A percentile compares a stretch with the other conserved stretches of the same genome.
These are phyloP conservation scores for Leccinum variicolor DNA, from an alignment of 768 basidiomycete species.

Conservation along the genomic window DNA sequence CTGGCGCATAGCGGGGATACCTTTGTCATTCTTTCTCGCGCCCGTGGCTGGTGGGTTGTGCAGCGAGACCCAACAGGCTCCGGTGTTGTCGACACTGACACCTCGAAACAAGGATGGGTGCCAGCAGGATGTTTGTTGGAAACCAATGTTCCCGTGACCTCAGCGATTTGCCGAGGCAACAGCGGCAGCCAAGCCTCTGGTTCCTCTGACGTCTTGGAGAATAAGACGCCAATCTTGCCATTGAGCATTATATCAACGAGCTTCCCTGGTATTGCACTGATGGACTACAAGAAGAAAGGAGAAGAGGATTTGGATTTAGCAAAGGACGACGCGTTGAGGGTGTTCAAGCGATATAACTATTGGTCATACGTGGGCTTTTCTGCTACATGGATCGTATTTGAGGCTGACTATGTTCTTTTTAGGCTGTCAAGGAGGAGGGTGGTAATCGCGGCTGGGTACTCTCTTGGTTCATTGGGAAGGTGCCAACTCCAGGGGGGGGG, in stretches of 20 bases:
- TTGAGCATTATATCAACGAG: constrained; percentile 92
- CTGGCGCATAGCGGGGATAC: constrained; percentile 69
- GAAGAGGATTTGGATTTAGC: constrained; percentile 87
- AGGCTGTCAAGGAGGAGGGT: constrained; percentile 92
- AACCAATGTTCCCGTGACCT: constrained; percentile 85
- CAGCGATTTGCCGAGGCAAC: constrained; percentile 82
- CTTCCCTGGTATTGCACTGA: constrained; percentile 93
- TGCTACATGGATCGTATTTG: not conserved
- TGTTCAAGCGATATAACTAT: constrained; percentile 98
- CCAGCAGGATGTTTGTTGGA: constrained; percentile 96
- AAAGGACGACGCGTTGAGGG: constrained; percentile 85
- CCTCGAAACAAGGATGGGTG: constrained; percentile 91
- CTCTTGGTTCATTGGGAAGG: constrained; percentile 96
- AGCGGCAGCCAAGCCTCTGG: constrained; percentile 52
- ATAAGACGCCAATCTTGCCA: constrained; percentile 81
- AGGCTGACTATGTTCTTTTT: constrained; percentile 8
- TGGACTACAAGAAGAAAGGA: constrained; percentile 94
- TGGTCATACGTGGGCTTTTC: constrained; percentile 79
- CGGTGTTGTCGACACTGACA: constrained; percentile 73
- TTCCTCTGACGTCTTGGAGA: constrained; percentile 37
- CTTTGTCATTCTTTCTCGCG: constrained; percentile 87
- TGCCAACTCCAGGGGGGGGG: constrained; percentile 44
- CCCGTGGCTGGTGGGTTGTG: constrained; percentile 99
- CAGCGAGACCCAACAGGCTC: constrained; percentile 89
- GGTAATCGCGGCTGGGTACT: constrained; percentile 98